Evolutionary conservation across 495 filamentous ascomycete species (phyloP).

Genomic region (Haplographium delicatum): DNA sequence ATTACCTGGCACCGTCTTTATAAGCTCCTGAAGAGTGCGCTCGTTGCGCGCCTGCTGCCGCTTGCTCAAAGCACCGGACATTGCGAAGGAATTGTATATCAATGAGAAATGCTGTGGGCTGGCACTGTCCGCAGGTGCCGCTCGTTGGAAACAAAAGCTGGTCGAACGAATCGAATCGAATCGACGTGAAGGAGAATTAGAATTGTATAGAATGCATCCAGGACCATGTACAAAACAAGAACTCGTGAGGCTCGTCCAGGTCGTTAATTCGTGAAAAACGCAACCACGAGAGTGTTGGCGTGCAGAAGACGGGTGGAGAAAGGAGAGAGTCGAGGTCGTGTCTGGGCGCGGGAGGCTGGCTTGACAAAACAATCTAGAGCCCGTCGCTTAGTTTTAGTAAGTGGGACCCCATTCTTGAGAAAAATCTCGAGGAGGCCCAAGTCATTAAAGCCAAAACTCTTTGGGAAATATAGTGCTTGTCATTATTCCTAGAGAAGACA

Average conservation of each 20-base stretch:
- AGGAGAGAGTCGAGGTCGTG: too few relatives aligned
- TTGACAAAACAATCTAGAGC: too few relatives aligned
- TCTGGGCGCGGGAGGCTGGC: too few relatives aligned
- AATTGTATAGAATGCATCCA: constrained; percentile 18
- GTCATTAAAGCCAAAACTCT: too few relatives aligned
- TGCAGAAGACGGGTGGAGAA: not conserved
- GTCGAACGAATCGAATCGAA: too few relatives aligned
- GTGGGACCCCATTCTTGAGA: too few relatives aligned
- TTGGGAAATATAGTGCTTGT: too few relatives aligned
- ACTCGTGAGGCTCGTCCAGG: constrained; percentile 8
- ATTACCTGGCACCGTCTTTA: constrained; percentile 84
- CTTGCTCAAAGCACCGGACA: constrained; percentile 63
- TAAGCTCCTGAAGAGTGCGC: constrained; percentile 81
- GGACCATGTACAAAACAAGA: constrained; percentile 11
- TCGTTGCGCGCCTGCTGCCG: constrained; percentile 97
- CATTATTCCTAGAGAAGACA: too few relatives aligned
- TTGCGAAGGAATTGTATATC: constrained; percentile 22
- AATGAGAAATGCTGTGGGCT: constrained; percentile 6
- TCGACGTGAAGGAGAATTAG: not conserved
- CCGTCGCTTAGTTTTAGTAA: too few relatives aligned
- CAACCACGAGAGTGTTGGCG: not conserved
- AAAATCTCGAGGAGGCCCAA: too few relatives aligned
- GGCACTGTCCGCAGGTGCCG: too few relatives aligned
- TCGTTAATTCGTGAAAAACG: constrained; percentile 19
- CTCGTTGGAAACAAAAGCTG: too few relatives aligned